Base-by-base conservation (phyloP, 805 yeast genomes). In the Sugiyamaella valdiviana region DNA sequence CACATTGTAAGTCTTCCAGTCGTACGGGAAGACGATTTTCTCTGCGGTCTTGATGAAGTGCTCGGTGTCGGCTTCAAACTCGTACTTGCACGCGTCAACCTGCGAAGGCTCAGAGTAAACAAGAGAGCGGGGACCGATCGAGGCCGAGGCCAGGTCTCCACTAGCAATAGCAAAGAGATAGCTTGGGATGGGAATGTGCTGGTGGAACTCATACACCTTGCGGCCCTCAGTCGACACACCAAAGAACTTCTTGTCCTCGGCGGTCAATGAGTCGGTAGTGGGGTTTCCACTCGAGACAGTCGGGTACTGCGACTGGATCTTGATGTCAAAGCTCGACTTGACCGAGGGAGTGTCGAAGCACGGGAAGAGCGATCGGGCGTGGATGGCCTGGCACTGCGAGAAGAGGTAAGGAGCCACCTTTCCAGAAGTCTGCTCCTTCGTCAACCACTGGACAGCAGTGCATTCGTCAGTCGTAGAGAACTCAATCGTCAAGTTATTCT, bases 351-450 rank as follows among this genome's bases (percentile, higher is more conserved):
- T 88, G 65, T 89, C 96, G 62, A 89, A 89, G 59, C 88, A 85
- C 6, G 96, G 96, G 69, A 85, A 82, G 60, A 88, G 73, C 14
- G 91, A 78, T 60, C 96, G 76, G 5, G 95, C 93, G 61, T 89
- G 96, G 54, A 85, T 88, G 35, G 96, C 89, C 69, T 89, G 95
- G 62, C 95, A 78, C 67, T 89, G 96, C 9, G 96, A 86, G 64
- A 88, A 89, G 50, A 89, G 72, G 64, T 79, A 83, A 0, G 87
- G 88, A 21, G 73, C 72, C 38, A 75, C 76, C 52, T 80, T 77
- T 15, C 90, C 95, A 42, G 80, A 80, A 6, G 95, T 84, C 57
- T 82, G 85, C 46, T 74, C 79, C 32, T 82, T 79, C n/a, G 77
- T 78, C 46, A 89, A 69, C 80, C 93, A 89, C 65, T 89, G 96